phyloP scores from a whole-genome alignment of 2,329 filamentous ascomycete genomes.

The Paecilomyces fulvus region DNA sequence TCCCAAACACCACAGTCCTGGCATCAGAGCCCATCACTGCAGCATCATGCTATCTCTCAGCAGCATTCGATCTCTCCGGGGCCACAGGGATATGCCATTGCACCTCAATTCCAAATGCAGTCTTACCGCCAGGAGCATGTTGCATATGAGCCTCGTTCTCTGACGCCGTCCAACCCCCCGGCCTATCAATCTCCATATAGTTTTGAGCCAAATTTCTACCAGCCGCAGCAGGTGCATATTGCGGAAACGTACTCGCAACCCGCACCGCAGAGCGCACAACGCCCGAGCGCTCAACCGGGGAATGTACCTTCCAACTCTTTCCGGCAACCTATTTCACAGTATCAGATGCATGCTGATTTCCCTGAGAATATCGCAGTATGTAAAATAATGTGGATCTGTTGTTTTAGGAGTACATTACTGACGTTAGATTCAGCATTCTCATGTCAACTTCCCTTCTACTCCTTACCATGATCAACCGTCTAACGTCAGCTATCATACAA shows the following conservation, averaged over 20 bases:
- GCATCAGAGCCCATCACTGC: constrained; percentile 24
- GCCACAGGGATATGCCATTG: constrained; percentile 18
- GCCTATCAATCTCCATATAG: constrained; percentile 23
- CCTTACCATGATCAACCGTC: constrained; percentile 18
- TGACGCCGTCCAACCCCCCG: constrained; percentile 20
- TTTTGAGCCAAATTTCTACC: constrained; percentile 24
- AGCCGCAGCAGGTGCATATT: constrained; percentile 17
- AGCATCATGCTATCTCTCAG: constrained; percentile 12
- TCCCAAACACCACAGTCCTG: constrained; percentile 23
- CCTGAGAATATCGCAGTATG: constrained; percentile 18
- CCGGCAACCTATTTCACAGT: constrained; percentile 15
- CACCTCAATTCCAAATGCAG: constrained; percentile 23
- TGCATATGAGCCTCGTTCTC: constrained; percentile 19
- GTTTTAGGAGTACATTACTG: constrained; percentile 4
- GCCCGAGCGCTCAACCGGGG: constrained; percentile 10
- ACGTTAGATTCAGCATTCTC: constrained; percentile 12
- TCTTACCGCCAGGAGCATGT: constrained; percentile 24
- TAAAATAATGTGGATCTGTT: background rate
- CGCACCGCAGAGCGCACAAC: constrained; percentile 12
- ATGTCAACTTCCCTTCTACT: constrained; percentile 20
- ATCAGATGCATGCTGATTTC: constrained; percentile 18
- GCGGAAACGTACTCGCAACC: constrained; percentile 21
- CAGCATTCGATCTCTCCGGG: constrained; percentile 13
- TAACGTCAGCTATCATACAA: constrained; percentile 18
- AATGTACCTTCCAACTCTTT: constrained; percentile 1